Evolutionary conservation across 495 filamentous ascomycete species (phyloP), one percentile per base, ranked within the genome.

Genomic region (Neurospora discreta): DNA sequence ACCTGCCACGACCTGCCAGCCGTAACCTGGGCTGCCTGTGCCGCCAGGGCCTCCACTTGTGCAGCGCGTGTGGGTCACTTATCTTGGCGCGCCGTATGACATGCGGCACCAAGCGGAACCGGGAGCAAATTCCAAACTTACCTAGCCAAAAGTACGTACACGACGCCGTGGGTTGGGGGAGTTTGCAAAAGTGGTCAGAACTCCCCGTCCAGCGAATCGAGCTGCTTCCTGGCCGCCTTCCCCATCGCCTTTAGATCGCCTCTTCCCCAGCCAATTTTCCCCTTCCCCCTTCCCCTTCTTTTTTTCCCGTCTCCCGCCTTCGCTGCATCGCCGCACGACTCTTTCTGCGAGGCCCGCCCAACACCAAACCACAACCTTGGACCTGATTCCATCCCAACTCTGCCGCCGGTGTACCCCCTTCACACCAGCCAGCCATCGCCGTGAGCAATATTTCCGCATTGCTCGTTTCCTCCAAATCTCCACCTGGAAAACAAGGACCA

Each of bases 211-310:
- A 65, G 52, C 52, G 52, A 65, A 65, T 65, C 52, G 52, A 65
- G 52, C 52, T 65, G 52, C 52, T 65, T 65, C 52, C 52, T 36
- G 52, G 52, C 52, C 52, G 52, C 65, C 68, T 68, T 68, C 52
- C 75, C 72, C 75, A 71, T 68, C 52, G 60, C 71, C 52, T 65
- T 71, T 44, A 75, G 75, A 76, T 76, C 77, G 77, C 76, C 76
- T 75, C 73, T 69, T 74, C 75, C 76, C 76, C 74, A 74, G 73
- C 72, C 70, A 73, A 77, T 75, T 76, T 77, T 76, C 75, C 75
- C 73, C 73, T 70, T 71, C 71, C 74, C 70, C 71, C 70, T 75
- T 74, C 70, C 69, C 70, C 73, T 74, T 74, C 71, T 71, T 75
- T 68, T 71, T 68, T 46, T 72, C 72, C 69, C 67, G 67, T 69